Conservation (phyloP, 495 filamentous ascomycete genomes). For the Xylaria grammica region DNA sequence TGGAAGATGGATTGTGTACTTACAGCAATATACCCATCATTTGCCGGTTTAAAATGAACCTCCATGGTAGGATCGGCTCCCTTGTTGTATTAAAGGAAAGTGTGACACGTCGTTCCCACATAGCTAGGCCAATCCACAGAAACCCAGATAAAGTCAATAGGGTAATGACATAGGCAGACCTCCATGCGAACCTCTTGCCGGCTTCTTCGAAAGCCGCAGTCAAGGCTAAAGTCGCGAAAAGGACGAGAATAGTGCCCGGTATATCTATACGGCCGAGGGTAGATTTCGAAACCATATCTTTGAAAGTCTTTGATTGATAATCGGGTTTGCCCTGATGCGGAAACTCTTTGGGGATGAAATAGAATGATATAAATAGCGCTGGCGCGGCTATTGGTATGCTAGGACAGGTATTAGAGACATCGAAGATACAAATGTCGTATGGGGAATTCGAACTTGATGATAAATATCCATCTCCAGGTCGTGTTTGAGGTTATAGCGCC, state of each 20-base stretch:
- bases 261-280: constrained; percentile 33
- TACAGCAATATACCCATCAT: constrained; percentile 36
- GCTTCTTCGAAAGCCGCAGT: constrained; percentile 42
- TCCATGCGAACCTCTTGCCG: constrained; percentile 34
- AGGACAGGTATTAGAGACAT: background rate
- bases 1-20: background rate
- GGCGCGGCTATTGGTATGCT: constrained; percentile 39
- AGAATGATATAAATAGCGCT: constrained; percentile 33
- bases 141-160: constrained; percentile 17
- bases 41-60: constrained; percentile 34
- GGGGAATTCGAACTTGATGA: constrained; percentile 39
- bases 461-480: constrained; percentile 49
- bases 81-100: constrained; percentile 11
- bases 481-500: constrained; percentile 43
- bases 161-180: constrained; percentile 28
- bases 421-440: background rate
- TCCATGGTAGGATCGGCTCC: constrained; percentile 40
- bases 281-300: constrained; percentile 17
- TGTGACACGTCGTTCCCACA: constrained; percentile 36
- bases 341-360: constrained; percentile 40
- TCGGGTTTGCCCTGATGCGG: constrained; percentile 25
- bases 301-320: constrained; percentile 12
- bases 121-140: constrained; percentile 30
- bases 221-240: constrained; percentile 33
- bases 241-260: constrained; percentile 29